Evolutionary conservation across 1,139 yeast genomes (phyloP), one percentile per base, ranked within the genome.

Genomic region (Blastobotrys capitulatus): DNA sequence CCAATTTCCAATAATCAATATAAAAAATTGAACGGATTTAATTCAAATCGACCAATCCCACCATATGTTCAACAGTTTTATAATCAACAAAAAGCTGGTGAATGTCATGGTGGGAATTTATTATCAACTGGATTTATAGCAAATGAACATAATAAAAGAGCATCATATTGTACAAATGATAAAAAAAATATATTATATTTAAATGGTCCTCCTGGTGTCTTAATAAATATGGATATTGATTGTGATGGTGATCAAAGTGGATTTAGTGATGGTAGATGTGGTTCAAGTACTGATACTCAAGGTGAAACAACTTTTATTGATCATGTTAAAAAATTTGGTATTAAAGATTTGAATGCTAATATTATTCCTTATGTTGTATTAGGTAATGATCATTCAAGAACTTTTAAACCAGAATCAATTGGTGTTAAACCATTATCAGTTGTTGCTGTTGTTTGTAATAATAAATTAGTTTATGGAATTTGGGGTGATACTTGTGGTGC

Each of bases 401-500:
- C 38, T 1, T 50, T 50, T 31, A 34, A 42, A 32, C 53, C 53
- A 5, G 34, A 32, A 16, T 25, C 31, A 5, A 38, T 34, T 41
- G 53, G 51, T 6, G 37, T 50, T 29, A 19, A 44, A 38, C 53
- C 53, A 15, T 32, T 50, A 37, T 38, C 46, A 9, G 49, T 48
- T 3, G 40, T 50, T 46, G 53, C 53, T 1, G 53, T 50, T 25
- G 51, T 50, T 5, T 50, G 53, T 39, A 46, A 42, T 27, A 38
- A 46, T 16, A 50, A 50, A 37, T 38, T 50, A 16, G 15, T 48
- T 2, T 50, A 50, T 31, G 53, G 53, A 2, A 16, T 48, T 15
- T 50, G 53, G 53, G 53, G 53, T 6, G 53, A 50, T 20, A 50
- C 53, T 4, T 44, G 47, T 31, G 53, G 53, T 34, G 49, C 37